phyloP scores from a whole-genome alignment of 257 asterid genomes.

The Forsythia viridissima region DNA sequence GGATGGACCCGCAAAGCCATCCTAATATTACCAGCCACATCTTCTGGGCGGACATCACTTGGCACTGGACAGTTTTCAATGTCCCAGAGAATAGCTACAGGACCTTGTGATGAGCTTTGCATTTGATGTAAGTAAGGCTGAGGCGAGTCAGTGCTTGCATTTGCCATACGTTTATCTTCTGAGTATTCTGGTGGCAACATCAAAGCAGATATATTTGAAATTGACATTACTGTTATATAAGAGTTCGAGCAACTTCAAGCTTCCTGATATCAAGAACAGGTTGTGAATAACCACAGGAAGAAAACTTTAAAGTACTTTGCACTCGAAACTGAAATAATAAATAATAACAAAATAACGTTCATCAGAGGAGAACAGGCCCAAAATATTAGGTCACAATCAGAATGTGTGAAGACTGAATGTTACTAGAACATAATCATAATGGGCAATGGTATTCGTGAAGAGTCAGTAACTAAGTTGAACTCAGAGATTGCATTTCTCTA shows the following conservation, averaged over 20 bases:
- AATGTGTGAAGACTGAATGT: not conserved
- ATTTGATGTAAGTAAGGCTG: slow-evolving; percentile 37
- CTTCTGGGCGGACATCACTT: slow-evolving; percentile 80
- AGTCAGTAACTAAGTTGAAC: too few species aligned
- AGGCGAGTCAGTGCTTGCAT: slow-evolving; percentile 31
- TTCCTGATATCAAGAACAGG: slow-evolving; percentile 27
- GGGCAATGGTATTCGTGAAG: too few species aligned
- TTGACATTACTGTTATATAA: slow-evolving; percentile 37
- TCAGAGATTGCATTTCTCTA: too few species aligned
- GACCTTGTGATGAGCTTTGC: slow-evolving; percentile 42
- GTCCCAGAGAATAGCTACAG: slow-evolving; percentile 92
- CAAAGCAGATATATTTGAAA: slow-evolving; percentile 33
- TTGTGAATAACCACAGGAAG: not conserved
- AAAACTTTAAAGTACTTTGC: not conserved
- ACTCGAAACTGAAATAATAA: not conserved
- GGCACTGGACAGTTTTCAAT: slow-evolving; percentile 97
- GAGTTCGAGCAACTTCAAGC: slow-evolving; percentile 14
- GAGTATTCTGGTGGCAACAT: slow-evolving; percentile 34
- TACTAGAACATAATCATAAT: too few species aligned
- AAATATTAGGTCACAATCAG: not conserved
- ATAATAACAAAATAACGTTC: not conserved
- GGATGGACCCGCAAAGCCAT: slow-evolving; percentile 84
- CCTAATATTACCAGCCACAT: slow-evolving; percentile 83
- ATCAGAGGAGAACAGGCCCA: not conserved
- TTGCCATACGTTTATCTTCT: slow-evolving; percentile 34